Evolutionary conservation across 371 early-diverging fungal species (phyloP).

Genomic region (Syncephalastrum contaminatum): DNA sequence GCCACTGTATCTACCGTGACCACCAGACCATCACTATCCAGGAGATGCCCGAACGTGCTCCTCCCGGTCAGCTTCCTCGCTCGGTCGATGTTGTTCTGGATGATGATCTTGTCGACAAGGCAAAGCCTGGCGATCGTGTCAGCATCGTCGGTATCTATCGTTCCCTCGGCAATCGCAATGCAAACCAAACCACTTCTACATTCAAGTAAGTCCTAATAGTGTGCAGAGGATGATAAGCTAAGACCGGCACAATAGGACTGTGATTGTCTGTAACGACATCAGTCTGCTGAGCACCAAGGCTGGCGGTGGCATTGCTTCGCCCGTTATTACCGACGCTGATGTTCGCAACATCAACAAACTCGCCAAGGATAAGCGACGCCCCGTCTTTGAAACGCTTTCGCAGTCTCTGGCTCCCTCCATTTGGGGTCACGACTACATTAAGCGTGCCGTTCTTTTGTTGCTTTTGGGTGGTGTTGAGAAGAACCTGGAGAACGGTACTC

Average conservation of each 20-base stretch:
- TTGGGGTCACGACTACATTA: conserved; percentile 96
- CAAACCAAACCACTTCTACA: conserved; percentile 76
- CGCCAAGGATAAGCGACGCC: conserved; percentile 51
- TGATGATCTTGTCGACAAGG: conserved; percentile 95
- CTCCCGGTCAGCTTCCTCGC: conserved; percentile 97
- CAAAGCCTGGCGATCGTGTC: conserved; percentile 99
- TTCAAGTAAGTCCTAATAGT: conserved; percentile 60
- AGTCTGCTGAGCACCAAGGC: conserved; percentile 79
- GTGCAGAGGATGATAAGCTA: not conserved
- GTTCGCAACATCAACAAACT: conserved; percentile 83
- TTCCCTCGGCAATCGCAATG: conserved; percentile 78
- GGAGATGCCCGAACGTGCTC: conserved; percentile 99
- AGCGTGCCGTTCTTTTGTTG: conserved; percentile 93
- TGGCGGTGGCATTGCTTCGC: conserved; percentile 59
- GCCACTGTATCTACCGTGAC: conserved; percentile 92
- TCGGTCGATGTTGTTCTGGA: conserved; percentile 96
- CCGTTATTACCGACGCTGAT: conserved; percentile 74
- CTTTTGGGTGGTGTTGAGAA: conserved; percentile 96
- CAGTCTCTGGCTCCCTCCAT: conserved; percentile 96
- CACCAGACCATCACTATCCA: conserved; percentile 96
- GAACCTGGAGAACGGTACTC: conserved; percentile 92
- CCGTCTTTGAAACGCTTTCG: conserved; percentile 83
- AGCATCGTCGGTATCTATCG: conserved; percentile 96
- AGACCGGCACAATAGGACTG: conserved; percentile 58
- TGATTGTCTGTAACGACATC: conserved; percentile 92